Evolutionary conservation across 2,329 filamentous ascomycete genomes (phyloP).

Genomic region (Elsinoe australis): DNA sequence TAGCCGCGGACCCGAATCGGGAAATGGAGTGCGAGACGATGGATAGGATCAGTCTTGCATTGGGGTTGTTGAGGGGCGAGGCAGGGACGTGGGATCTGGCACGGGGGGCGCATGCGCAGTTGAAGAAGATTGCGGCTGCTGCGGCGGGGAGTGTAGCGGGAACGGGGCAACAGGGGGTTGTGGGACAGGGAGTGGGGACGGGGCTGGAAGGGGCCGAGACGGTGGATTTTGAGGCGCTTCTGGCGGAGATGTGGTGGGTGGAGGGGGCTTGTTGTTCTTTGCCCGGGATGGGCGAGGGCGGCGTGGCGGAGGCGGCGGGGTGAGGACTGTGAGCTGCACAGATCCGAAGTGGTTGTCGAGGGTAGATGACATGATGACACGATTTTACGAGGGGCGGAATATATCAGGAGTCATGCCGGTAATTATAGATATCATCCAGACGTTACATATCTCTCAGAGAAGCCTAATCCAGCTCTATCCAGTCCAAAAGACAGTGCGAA

Average conservation of each 20-base stretch:
- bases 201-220: background rate
- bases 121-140: conserved; percentile 58
- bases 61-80: conserved; percentile 62
- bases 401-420: no score
- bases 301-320: no score
- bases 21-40: conserved; percentile 62
- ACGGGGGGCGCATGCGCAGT: conserved; percentile 60
- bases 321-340: no score
- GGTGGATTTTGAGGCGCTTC: conserved; percentile 3
- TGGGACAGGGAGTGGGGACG: background rate
- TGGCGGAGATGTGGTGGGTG: conserved; percentile 15
- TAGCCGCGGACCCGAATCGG: conserved; percentile 49
- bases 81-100: conserved; percentile 67
- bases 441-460: no score
- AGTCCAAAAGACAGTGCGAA: no score
- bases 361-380: no score
- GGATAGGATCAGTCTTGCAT: conserved; percentile 62
- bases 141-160: conserved; percentile 38
- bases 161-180: conserved; percentile 29
- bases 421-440: no score
- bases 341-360: no score
- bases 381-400: no score
- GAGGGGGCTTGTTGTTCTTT: conserved; percentile 1
- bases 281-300: background rate
- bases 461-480: no score